Evolutionary conservation across 2,329 filamentous ascomycete genomes (phyloP).

Genomic region (Paramyrothecium sp.): DNA sequence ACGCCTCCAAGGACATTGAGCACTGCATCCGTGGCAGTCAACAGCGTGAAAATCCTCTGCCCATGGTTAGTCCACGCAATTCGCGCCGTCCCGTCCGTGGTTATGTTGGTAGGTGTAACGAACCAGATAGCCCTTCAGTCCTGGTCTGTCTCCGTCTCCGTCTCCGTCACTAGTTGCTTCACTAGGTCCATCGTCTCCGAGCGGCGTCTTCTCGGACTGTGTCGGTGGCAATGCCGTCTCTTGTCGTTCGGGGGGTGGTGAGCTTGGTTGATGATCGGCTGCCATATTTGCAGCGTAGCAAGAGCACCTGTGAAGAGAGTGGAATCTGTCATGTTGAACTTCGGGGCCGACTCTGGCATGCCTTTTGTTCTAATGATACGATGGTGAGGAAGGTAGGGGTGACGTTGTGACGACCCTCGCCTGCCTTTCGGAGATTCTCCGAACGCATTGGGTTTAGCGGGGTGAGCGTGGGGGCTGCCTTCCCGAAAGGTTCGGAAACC

Average conservation of each 20-base stretch:
- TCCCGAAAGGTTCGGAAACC: too few species aligned
- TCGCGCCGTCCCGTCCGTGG: not conserved
- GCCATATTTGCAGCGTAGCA: not conserved
- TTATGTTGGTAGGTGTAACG: not conserved
- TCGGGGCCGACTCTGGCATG: not conserved
- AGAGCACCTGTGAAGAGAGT: not conserved
- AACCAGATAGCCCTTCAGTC: not conserved
- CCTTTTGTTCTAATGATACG: not conserved
- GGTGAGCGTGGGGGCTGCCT: not conserved
- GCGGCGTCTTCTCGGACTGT: not conserved
- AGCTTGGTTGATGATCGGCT: not conserved
- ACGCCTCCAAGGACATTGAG: slow-evolving; percentile 1
- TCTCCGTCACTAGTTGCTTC: not conserved
- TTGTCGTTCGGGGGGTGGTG: not conserved
- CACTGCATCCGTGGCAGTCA: not conserved
- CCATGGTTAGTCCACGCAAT: not conserved
- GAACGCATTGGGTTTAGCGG: not conserved
- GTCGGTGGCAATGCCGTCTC: not conserved
- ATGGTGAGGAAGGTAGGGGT: not conserved
- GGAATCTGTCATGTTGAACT: not conserved
- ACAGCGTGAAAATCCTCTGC: slow-evolving; percentile 3
- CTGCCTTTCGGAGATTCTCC: not conserved
- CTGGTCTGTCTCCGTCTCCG: not conserved
- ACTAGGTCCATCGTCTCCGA: not conserved
- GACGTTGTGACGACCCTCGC: not conserved